A percentile compares a stretch with the other conserved stretches of the same genome.
Conservation (phyloP, 306 rosid species). For the Hippophae tibetana region DNA sequence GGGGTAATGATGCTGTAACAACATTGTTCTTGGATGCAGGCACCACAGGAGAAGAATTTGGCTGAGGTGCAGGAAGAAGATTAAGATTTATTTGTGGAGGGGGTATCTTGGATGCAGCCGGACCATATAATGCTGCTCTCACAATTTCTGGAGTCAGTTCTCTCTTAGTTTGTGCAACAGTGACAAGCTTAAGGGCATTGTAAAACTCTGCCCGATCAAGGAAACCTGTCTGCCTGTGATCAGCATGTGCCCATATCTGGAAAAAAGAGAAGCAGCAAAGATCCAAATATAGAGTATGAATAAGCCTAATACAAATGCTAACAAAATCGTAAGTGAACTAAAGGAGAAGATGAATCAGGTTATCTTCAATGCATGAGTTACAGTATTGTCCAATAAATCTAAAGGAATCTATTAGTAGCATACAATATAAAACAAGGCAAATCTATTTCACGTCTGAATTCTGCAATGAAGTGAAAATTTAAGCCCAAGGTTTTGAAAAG, state of each 20-base stretch:
- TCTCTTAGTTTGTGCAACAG: slow-evolving; percentile 95
- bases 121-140: slow-evolving; percentile 84
- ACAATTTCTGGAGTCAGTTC: slow-evolving; percentile 81
- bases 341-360: neutral
- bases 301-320: slow-evolving; percentile 5
- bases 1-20: slow-evolving; percentile 34
- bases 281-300: too few species aligned
- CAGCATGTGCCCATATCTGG: slow-evolving; percentile 88
- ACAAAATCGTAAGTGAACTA: neutral
- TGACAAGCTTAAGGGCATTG: slow-evolving; percentile 93
- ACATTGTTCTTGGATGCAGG: slow-evolving; percentile 28
- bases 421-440: too few species aligned
- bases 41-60: slow-evolving; percentile 28
- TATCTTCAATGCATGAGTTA: too few species aligned
- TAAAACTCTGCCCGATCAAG: slow-evolving; percentile 87
- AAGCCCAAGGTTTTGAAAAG: too few species aligned
- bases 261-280: slow-evolving; percentile 14
- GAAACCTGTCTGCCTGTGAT: slow-evolving; percentile 60
- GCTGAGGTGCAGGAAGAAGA: slow-evolving; percentile 38
- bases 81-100: slow-evolving; percentile 70
- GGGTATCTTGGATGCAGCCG: slow-evolving; percentile 89
- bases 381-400: too few species aligned
- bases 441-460: too few species aligned
- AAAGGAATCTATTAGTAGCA: too few species aligned
- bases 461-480: too few species aligned